phyloP scores from a whole-genome alignment of 257 asterid genomes.

The Solanum etuberosum region DNA sequence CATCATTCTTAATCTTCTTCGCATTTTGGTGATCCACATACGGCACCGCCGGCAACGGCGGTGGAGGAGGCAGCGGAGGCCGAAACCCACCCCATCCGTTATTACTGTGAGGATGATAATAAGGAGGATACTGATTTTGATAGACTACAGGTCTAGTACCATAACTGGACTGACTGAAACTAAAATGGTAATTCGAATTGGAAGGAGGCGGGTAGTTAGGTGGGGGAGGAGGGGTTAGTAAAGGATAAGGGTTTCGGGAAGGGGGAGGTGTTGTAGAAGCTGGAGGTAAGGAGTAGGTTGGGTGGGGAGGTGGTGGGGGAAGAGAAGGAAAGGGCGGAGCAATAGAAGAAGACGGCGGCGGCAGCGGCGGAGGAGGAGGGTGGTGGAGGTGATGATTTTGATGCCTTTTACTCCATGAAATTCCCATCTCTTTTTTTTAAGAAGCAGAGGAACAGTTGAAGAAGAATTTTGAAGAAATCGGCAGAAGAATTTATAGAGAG shows the following conservation, averaged over 20 bases:
- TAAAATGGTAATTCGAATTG: constrained; percentile 4
- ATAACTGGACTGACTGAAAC: constrained; percentile 25
- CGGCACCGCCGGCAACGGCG: constrained; percentile 39
- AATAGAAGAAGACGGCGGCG: not conserved
- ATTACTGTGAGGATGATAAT: constrained; percentile 24
- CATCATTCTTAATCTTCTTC: constrained; percentile 75
- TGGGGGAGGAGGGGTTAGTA: constrained; percentile 12
- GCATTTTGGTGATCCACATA: constrained; percentile 78
- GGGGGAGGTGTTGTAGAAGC: constrained; percentile 37
- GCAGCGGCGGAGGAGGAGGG: not conserved
- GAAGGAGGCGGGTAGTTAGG: constrained; percentile 16
- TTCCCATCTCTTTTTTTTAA: constrained; percentile 25
- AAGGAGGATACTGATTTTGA: constrained; percentile 36
- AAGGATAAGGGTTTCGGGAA: constrained; percentile 17
- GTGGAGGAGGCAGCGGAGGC: constrained; percentile 19
- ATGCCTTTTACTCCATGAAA: constrained; percentile 46
- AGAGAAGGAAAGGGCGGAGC: not conserved
- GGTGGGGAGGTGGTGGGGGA: constrained; percentile 11
- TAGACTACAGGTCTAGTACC: constrained; percentile 24
- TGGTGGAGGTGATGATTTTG: constrained; percentile 24
- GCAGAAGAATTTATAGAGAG: not conserved
- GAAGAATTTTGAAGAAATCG: not conserved
- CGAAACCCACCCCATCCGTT: constrained; percentile 36
- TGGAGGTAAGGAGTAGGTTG: constrained; percentile 31
- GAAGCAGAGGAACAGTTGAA: not conserved